Evolutionary conservation across 106 monocot genomes (phyloP), one percentile per base, ranked within the genome.

Genomic region (Platanthera guangdongensis): DNA sequence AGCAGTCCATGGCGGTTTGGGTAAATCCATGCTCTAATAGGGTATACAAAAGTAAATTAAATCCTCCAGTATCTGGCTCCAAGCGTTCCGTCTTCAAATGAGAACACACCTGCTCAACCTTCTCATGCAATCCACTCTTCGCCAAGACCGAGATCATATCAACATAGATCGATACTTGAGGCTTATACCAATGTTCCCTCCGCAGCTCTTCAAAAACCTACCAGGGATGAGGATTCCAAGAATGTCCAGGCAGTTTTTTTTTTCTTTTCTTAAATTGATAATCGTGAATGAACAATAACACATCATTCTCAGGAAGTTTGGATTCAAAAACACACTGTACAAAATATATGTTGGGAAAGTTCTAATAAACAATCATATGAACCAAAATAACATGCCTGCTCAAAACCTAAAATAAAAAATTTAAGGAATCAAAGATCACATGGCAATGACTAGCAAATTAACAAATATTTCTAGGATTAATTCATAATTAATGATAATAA

Each of bases 171-270:
- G 81, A 82, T 9, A 96, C 74, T 16, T 76, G 82, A 47, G 93
- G 96, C 21, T 76, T 91, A 77, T 96, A 93, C 93, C 93, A 93
- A 70, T 90, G 83, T 83, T 96, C 96, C 55, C 84, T 89, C 14
- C 85, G 83, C 32, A 91, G 77, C 72, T 91, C 93, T 86, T 93
- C 93, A 75, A 93, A 96, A 14, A 96, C 95, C 89, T 95, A 84
- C 63, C 51, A 76, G 15, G 50, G 59, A 54, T 25, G 9, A 63
- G 8, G 63, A 25, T 63, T 63, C 63, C 63, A 63, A 63, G 63
- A 63, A 21, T 25, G 9, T 67, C 67, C 67, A 67, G 30, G 32
- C 8, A 6, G 21, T n/a, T 8, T 32, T 25, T 25, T 9, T 13
- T 53, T 8, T 53, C 8, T 22, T 67, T 67, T 67, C 67, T 67